A percentile compares a stretch with the other conserved stretches of the same genome.
These are phyloP conservation scores for Royoungia palumana DNA, from an alignment of 768 basidiomycete species.

Conservation along the genomic window DNA sequence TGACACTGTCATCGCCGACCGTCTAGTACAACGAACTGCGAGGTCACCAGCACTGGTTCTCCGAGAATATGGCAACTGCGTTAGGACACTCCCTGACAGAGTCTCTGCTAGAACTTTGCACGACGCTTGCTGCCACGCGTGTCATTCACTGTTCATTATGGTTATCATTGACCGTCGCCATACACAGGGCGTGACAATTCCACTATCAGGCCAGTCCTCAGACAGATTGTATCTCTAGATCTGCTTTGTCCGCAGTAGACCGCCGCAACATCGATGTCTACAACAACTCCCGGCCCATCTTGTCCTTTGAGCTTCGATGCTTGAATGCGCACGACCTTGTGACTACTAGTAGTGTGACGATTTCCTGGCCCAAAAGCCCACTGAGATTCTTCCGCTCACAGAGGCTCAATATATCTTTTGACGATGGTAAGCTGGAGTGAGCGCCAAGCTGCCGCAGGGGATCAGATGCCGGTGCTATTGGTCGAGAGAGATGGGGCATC, in stretches of 20 bases:
- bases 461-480: no score
- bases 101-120: constrained; percentile 40
- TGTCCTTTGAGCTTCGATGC: no score
- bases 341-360: no score
- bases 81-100: constrained; percentile 35
- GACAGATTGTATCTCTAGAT: background rate
- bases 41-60: constrained; percentile 30
- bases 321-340: no score
- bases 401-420: no score
- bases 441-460: no score
- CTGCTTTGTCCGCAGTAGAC: background rate
- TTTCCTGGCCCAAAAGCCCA: no score
- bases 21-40: constrained; percentile 39
- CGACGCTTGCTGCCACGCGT: constrained; percentile 36
- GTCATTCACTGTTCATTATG: background rate
- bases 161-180: constrained; percentile 1
- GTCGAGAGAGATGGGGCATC: no score
- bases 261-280: no score
- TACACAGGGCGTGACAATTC: constrained; percentile 23
- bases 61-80: constrained; percentile 35
- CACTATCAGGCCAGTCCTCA: constrained; percentile 19
- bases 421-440: no score
- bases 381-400: no score
- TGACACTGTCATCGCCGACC: constrained; percentile 22
- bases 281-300: no score